Conservation (phyloP, 441 rosid genomes). For the Jatropha multifida region DNA sequence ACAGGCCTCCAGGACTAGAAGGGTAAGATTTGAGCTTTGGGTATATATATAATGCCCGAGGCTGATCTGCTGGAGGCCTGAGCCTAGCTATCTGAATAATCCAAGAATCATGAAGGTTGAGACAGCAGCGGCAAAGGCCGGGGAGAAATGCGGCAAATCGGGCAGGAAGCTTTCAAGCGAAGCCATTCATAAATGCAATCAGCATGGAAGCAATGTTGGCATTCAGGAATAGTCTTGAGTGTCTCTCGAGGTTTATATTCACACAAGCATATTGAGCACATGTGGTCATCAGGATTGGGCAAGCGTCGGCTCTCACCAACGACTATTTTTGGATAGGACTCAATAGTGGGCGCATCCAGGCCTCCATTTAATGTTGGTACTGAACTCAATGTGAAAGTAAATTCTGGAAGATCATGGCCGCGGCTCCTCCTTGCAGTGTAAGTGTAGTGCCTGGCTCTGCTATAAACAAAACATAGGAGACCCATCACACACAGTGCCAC, state of each 20-base stretch:
- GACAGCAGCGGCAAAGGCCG: neutral
- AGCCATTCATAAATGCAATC: conserved; percentile 78
- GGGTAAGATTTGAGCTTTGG: too few relatives aligned
- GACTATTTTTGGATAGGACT: conserved; percentile 59
- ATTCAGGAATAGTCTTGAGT: conserved; percentile 55
- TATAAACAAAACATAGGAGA: conserved; percentile 34
- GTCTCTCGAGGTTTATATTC: conserved; percentile 66
- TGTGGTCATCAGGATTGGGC: conserved; percentile 57
- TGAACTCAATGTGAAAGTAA: conserved; percentile 19
- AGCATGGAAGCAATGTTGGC: conserved; percentile 70
- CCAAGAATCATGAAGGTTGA: neutral
- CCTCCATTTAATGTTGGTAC: conserved; percentile 30
- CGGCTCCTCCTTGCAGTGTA: conserved; percentile 8
- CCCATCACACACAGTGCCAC: conserved; percentile 39
- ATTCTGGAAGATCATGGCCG: conserved; percentile 17
- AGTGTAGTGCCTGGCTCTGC: conserved; percentile 29
- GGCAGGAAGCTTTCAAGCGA: conserved; percentile 54
- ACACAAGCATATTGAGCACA: conserved; percentile 58
- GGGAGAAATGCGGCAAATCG: conserved; percentile 61
- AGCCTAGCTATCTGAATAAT: neutral
- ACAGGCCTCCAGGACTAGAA: too few relatives aligned
- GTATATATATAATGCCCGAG: neutral
- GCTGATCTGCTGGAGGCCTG: neutral
- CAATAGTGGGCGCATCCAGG: conserved; percentile 47
- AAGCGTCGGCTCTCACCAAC: conserved; percentile 65